Percentiles rank a stretch among this genome's conserved stretches.
phyloP scores from a whole-genome alignment of 108 stramenopile genomes.

The Asterionellopsis glacialis region DNA sequence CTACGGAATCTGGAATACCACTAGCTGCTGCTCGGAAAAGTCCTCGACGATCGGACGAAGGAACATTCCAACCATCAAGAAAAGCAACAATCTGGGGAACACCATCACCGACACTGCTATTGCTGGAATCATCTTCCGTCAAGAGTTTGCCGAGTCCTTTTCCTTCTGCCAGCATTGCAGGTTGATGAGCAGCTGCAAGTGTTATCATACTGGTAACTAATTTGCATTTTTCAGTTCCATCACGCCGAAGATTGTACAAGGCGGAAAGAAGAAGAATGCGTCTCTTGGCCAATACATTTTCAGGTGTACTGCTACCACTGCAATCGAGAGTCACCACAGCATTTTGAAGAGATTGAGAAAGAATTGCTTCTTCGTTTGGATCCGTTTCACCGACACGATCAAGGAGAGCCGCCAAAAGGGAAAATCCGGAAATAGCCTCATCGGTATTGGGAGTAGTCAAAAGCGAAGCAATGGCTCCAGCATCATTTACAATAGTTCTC shows the following conservation, averaged over 20 bases:
- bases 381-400: constrained; percentile 33
- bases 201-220: constrained; percentile 56
- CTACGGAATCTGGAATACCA: constrained; percentile 25
- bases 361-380: constrained; percentile 19
- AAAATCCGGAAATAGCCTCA: constrained; percentile 63
- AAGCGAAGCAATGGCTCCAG: constrained; percentile 47
- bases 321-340: background rate
- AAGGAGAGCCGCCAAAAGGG: constrained; percentile 62
- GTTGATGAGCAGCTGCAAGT: constrained; percentile 30
- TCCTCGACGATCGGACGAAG: constrained; percentile 23
- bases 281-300: constrained; percentile 26
- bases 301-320: constrained; percentile 9
- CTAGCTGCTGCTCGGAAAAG: constrained; percentile 56
- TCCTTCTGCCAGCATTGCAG: constrained; percentile 22
- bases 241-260: constrained; percentile 72
- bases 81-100: constrained; percentile 16
- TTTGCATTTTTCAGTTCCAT: constrained; percentile 48
- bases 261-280: constrained; percentile 40
- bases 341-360: constrained; percentile 40
- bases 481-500: constrained; percentile 42
- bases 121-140: constrained; percentile 13
- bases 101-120: background rate
- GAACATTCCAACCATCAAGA: constrained; percentile 45
- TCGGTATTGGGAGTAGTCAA: constrained; percentile 26
- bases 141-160: constrained; percentile 47